Percentiles rank a stretch among this genome's conserved stretches.
phyloP scores from a whole-genome alignment of 306 rosid species.

The Rosa chinensis region DNA sequence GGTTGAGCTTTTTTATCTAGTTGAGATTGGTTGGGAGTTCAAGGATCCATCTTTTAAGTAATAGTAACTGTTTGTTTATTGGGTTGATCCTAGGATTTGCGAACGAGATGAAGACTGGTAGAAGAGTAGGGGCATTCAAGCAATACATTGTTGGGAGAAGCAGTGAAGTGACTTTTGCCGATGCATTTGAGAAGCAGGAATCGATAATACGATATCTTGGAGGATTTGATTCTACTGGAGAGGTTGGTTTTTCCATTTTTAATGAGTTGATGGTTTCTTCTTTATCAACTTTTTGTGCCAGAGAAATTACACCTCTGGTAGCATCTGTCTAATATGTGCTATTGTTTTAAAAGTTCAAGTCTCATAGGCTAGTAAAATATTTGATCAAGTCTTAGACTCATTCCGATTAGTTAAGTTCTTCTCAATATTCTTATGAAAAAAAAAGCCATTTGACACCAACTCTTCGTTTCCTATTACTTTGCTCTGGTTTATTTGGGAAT shows the following conservation, averaged over 20 bases:
- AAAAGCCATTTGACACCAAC: background rate
- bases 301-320: background rate
- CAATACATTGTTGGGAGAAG: conserved; percentile 74
- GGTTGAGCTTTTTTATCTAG: too few species aligned
- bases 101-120: too few species aligned
- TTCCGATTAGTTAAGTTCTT: background rate
- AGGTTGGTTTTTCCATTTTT: conserved; percentile 45
- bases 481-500: background rate
- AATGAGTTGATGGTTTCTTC: background rate
- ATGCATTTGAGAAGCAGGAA: conserved; percentile 69
- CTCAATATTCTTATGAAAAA: background rate
- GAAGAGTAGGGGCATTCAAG: conserved; percentile 39
- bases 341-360: background rate
- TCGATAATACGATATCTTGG: conserved; percentile 70
- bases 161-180: conserved; percentile 71
- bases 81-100: too few species aligned
- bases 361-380: background rate
- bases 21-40: too few species aligned
- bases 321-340: background rate
- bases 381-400: background rate
- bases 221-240: conserved; percentile 66
- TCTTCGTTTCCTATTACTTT: background rate
- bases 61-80: too few species aligned
- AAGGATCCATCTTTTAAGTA: too few species aligned
- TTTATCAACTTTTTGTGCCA: background rate